These are phyloP conservation scores for Friedmanniomyces endolithicus DNA, from an alignment of 495 filamentous ascomycete species.

Conservation along the genomic window DNA sequence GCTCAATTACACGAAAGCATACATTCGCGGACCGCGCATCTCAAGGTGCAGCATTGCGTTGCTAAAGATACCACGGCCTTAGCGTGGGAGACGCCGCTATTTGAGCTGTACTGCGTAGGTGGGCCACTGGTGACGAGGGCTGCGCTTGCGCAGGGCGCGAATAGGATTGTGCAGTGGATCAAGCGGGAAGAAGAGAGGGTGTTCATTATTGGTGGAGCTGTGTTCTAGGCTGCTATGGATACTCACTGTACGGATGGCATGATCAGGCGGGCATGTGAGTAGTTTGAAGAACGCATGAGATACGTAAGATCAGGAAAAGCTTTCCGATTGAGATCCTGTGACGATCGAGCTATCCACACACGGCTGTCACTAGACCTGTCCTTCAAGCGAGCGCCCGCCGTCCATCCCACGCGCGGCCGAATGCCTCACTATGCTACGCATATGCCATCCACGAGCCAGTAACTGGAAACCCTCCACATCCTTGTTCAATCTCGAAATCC, in stretches of 20 bases:
- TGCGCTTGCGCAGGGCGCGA: slow-evolving; percentile 71
- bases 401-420: neutral
- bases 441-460: slow-evolving; percentile 29
- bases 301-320: too few relatives aligned
- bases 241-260: neutral
- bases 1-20: slow-evolving; percentile 69
- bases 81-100: slow-evolving; percentile 79
- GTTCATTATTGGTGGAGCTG: slow-evolving; percentile 90
- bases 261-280: neutral
- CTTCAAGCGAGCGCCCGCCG: neutral
- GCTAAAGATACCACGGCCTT: slow-evolving; percentile 61
- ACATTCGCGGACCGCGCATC: slow-evolving; percentile 67
- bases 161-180: slow-evolving; percentile 78
- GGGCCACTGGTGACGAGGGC: slow-evolving; percentile 62
- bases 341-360: neutral
- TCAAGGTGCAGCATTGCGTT: slow-evolving; percentile 74
- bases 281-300: too few relatives aligned
- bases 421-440: slow-evolving; percentile 10
- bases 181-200: slow-evolving; percentile 80
- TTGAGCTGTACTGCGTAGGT: slow-evolving; percentile 92
- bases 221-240: slow-evolving; percentile 30
- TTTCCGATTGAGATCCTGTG: too few relatives aligned
- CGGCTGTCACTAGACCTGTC: neutral
- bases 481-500: slow-evolving; percentile 18
- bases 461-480: slow-evolving; percentile 30